phyloP scores from a whole-genome alignment of 345 rosid genomes.

The Luvunga scandens region DNA sequence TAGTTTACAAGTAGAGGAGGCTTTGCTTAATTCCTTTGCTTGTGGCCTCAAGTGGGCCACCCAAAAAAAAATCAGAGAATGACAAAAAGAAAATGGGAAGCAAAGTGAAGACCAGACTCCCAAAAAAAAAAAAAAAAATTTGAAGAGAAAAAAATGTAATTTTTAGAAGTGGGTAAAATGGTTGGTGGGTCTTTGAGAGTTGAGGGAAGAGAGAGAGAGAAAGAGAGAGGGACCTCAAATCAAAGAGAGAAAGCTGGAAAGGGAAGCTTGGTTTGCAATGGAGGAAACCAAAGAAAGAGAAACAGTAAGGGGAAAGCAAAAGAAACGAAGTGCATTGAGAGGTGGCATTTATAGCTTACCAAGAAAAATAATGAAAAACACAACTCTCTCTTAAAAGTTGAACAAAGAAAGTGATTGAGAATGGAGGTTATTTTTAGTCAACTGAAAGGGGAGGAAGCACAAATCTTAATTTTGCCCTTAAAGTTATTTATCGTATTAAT shows the following conservation, averaged over 20 bases:
- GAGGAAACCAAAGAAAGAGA: slow-evolving; percentile 60
- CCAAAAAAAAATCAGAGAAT: slow-evolving; percentile 11
- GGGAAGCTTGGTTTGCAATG: slow-evolving; percentile 85
- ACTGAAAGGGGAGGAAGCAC: slow-evolving; percentile 15
- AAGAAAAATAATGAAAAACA: slow-evolving; percentile 2
- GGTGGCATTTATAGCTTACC: slow-evolving; percentile 46
- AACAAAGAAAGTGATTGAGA: not conserved
- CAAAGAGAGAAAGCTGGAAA: slow-evolving; percentile 43
- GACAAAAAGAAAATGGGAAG: slow-evolving; percentile 22
- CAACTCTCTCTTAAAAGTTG: not conserved
- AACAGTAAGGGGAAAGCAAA: slow-evolving; percentile 46
- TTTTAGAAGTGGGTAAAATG: slow-evolving; percentile 31
- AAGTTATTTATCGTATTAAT: too few relatives aligned
- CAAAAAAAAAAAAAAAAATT: slow-evolving; percentile 34
- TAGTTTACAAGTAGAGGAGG: slow-evolving; percentile 34
- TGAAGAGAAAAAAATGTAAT: slow-evolving; percentile 20
- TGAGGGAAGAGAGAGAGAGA: not conserved
- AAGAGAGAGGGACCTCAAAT: slow-evolving; percentile 25
- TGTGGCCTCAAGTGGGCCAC: slow-evolving; percentile 28
- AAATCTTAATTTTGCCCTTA: slow-evolving; percentile 1
- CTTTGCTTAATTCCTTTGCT: not conserved
- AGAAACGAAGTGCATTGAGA: slow-evolving; percentile 7
- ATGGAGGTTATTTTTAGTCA: slow-evolving; percentile 4
- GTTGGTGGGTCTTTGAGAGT: slow-evolving; percentile 52
- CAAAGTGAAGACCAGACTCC: slow-evolving; percentile 26